Base-by-base conservation (phyloP, 805 yeast genomes). In the Hanseniaspora meyeri region DNA sequence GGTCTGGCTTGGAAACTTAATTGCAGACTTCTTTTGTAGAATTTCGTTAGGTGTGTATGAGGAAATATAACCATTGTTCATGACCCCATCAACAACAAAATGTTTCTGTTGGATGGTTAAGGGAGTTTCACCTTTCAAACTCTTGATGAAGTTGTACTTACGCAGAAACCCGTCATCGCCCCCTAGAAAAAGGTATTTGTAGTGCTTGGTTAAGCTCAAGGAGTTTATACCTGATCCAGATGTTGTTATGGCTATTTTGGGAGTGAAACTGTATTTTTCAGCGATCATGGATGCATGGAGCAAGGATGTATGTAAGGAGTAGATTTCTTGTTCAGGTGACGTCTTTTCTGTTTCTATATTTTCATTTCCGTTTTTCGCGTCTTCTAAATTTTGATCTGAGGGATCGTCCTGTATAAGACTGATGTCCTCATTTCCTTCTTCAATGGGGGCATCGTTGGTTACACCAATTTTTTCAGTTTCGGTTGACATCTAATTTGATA, bases 11-110 rank as follows among this genome's bases (percentile, higher is more conserved):
- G 68, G 68, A 62, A 64, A 49, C 54, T 61, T 68, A 62, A 68
- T 65, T 58, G 74, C 65, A 59, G 73, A 72, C 66, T 60, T 73
- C 73, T 58, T 75, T 65, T 80, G 72, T 0, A 97, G 97, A 63
- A 89, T 87, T 70, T 93, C 97, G 68, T 93, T 93, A 65, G 91
- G 97, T 96, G 97, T 93, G 71, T 88, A 91, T 0, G 93, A 83
- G 16, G 77, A 66, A 5, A 90, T 70, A 5, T 87, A 83, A 7
- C 97, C 98, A 0, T 89, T 93, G 64, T 85, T 83, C 9, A 85
- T 77, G 36, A 93, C 79, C 1, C 93, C 79, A 66, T 93, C 98
- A 27, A 88, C 88, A 51, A 89, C 74, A 50, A 87, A 85, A 68
- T 93, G 97, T 64, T 80, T 81, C 67, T 93, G 98, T 2, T 95